Evolutionary conservation across 192 early-diverging fungal species (phyloP).

Genomic region (Oehlia diaphana): DNA sequence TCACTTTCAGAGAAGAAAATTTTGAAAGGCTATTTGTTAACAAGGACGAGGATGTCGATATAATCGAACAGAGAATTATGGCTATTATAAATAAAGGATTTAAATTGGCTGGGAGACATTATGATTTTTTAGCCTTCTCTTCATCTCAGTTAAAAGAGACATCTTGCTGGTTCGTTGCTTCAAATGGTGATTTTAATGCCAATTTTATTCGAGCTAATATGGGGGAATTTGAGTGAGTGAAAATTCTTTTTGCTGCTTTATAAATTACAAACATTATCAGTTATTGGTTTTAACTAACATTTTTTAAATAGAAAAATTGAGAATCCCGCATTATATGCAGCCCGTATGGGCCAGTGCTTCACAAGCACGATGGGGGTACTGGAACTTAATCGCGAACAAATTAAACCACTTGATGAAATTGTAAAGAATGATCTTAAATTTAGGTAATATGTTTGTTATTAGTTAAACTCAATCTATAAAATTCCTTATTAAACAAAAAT

Average conservation of each 20-base stretch:
- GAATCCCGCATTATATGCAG: conserved; percentile 65
- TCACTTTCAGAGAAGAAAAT: conserved; percentile 69
- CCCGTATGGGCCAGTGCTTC: conserved; percentile 74
- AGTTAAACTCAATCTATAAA: too few species aligned
- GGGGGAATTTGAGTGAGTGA: conserved; percentile 63
- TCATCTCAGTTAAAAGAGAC: conserved; percentile 62
- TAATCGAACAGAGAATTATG: conserved; percentile 43
- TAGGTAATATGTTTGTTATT: neutral
- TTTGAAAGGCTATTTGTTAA: conserved; percentile 39
- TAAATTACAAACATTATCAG: neutral
- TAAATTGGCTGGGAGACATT: conserved; percentile 48
- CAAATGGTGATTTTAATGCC: conserved; percentile 47
- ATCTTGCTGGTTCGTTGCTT: conserved; percentile 62
- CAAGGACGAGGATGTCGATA: conserved; percentile 41
- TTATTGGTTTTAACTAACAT: neutral
- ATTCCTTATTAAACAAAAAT: neutral
- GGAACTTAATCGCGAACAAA: conserved; percentile 37
- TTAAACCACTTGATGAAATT: conserved; percentile 58
- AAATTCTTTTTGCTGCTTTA: neutral
- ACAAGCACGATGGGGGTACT: conserved; percentile 60
- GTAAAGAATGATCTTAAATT: conserved; percentile 45
- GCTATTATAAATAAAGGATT: conserved; percentile 51
- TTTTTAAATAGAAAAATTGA: conserved; percentile 18
- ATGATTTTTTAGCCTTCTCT: conserved; percentile 64
- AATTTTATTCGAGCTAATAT: conserved; percentile 61